These are phyloP conservation scores for Huntiella savannae DNA, from an alignment of 2,329 filamentous ascomycete species.

Conservation along the genomic window DNA sequence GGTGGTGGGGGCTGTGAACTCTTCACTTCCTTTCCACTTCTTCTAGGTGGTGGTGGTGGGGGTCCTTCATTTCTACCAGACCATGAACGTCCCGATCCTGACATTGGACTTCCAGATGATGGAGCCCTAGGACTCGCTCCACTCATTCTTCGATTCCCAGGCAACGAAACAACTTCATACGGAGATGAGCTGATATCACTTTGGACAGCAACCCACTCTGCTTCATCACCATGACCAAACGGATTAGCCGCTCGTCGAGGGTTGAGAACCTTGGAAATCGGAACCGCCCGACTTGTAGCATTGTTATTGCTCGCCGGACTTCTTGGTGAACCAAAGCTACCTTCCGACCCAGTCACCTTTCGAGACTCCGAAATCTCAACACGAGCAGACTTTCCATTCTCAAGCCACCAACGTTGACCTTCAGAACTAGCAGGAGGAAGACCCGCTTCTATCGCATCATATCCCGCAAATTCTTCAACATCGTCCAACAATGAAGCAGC, in stretches of 20 bases:
- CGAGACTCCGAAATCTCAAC: constrained; percentile 50
- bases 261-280: constrained; percentile 41
- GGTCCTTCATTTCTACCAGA: constrained; percentile 22
- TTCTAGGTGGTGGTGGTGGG: constrained; percentile 27
- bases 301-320: constrained; percentile 22
- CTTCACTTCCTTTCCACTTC: constrained; percentile 13
- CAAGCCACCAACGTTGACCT: constrained; percentile 51
- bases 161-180: constrained; percentile 31
- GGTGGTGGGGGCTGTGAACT: constrained; percentile 9
- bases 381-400: constrained; percentile 54
- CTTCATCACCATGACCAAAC: constrained; percentile 50
- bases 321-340: neutral
- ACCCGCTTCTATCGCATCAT: constrained; percentile 67
- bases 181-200: constrained; percentile 40
- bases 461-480: constrained; percentile 65
- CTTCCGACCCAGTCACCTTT: constrained; percentile 1
- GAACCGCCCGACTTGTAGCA: neutral
- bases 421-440: constrained; percentile 49
- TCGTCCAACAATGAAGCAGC: constrained; percentile 36
- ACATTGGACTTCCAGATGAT: constrained; percentile 14
- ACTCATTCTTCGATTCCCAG: neutral
- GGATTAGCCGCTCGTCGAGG: constrained; percentile 62
- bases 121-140: constrained; percentile 16
- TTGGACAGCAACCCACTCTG: constrained; percentile 59
- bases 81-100: constrained; percentile 11